Conservation (phyloP, 768 basidiomycete species). For the Termitomyces sp. region DNA sequence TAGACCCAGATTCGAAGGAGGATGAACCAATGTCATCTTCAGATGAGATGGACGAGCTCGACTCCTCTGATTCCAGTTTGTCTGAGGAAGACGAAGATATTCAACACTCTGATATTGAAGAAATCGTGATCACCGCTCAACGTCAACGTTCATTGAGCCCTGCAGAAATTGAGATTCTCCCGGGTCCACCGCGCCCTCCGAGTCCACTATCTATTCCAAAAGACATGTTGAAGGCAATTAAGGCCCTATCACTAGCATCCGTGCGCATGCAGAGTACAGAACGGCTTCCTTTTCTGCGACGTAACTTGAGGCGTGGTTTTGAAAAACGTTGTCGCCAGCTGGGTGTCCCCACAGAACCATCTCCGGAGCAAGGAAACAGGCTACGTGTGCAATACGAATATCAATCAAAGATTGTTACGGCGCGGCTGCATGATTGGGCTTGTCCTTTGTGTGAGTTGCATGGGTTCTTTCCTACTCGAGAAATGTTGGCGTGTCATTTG, state of each 20-base stretch:
- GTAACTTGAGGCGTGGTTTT: slow-evolving; percentile 48
- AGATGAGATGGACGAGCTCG: slow-evolving; percentile 4
- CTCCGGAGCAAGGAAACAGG: slow-evolving; percentile 9
- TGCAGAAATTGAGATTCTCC: slow-evolving; percentile 15
- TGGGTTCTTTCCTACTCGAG: slow-evolving; percentile 31
- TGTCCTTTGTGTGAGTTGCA: slow-evolving; percentile 55
- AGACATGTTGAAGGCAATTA: slow-evolving; percentile 28
- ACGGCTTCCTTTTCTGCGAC: slow-evolving; percentile 51
- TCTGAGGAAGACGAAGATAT: slow-evolving; percentile 4
- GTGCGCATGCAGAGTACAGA: slow-evolving; percentile 30
- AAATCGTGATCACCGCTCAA: slow-evolving; percentile 5
- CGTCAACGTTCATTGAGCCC: slow-evolving; percentile 12
- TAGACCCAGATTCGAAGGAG: slow-evolving; percentile 6
- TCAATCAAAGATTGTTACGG: slow-evolving; percentile 20
- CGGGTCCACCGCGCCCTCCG: slow-evolving; percentile 7
- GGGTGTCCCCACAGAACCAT: slow-evolving; percentile 25
- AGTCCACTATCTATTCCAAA: neutral
- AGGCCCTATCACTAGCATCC: slow-evolving; percentile 22
- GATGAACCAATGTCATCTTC: slow-evolving; percentile 1
- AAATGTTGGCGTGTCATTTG: slow-evolving; percentile 43
- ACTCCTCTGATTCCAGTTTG: neutral
- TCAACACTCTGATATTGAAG: slow-evolving; percentile 3
- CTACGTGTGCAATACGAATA: slow-evolving; percentile 10
- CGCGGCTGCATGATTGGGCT: slow-evolving; percentile 28
- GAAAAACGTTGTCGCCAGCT: slow-evolving; percentile 29